phyloP scores from a whole-genome alignment of 805 yeast genomes.

The Priceomyces carsonii region DNA sequence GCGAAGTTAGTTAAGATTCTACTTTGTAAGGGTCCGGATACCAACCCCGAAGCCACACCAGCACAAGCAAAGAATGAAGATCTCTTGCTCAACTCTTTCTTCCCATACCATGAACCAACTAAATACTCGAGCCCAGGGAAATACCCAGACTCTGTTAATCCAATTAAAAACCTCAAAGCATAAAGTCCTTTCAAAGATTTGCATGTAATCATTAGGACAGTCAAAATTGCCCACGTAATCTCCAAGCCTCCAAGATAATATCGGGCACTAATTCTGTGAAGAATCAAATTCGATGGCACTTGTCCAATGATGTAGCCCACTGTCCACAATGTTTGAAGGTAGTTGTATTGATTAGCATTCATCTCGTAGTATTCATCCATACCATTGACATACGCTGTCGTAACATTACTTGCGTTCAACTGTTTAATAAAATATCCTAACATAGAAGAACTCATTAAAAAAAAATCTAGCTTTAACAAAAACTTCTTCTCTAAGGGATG shows the following conservation, averaged over 20 bases:
- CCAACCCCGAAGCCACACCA: slow-evolving; percentile 25
- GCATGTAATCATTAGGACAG: slow-evolving; percentile 26
- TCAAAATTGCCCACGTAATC: slow-evolving; percentile 30
- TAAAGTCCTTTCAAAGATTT: slow-evolving; percentile 24
- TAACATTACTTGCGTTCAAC: slow-evolving; percentile 41
- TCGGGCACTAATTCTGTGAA: slow-evolving; percentile 36
- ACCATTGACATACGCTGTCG: slow-evolving; percentile 50
- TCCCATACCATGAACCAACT: slow-evolving; percentile 31
- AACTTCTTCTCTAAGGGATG: slow-evolving; percentile 37
- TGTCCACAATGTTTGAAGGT: slow-evolving; percentile 45
- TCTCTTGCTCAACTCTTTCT: slow-evolving; percentile 27
- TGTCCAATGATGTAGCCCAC: slow-evolving; percentile 55
- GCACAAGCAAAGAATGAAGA: slow-evolving; percentile 32
- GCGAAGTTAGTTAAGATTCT: slow-evolving; percentile 24
- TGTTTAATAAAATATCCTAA: slow-evolving; percentile 51
- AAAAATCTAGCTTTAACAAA: slow-evolving; percentile 37
- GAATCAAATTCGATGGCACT: slow-evolving; percentile 45
- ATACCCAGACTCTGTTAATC: slow-evolving; percentile 49
- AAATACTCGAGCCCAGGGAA: slow-evolving; percentile 63
- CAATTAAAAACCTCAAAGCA: slow-evolving; percentile 38
- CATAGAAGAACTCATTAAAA: slow-evolving; percentile 56
- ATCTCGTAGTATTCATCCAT: slow-evolving; percentile 45
- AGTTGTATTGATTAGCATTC: slow-evolving; percentile 46
- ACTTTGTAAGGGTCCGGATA: slow-evolving; percentile 36
- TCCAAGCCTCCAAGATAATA: slow-evolving; percentile 38